phyloP scores from a whole-genome alignment of 352 stramenopile species.

The Pythium grandisporangium region DNA sequence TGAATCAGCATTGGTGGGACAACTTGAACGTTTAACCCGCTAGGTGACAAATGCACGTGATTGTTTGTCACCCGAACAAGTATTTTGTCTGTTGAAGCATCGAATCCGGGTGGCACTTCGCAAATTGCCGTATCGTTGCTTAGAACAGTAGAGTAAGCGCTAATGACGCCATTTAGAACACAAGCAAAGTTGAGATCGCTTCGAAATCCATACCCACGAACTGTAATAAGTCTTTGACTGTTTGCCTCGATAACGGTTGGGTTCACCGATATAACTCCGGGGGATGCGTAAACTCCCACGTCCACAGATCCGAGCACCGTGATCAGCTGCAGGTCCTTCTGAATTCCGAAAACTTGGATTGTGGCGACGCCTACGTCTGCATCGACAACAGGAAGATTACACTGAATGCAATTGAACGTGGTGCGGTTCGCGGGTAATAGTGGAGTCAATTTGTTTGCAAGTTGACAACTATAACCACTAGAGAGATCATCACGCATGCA shows the following conservation, averaged over 20 bases:
- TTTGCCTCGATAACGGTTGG: constrained; percentile 1
- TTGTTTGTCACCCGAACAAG: constrained; percentile 9
- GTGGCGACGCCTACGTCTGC: too few species aligned
- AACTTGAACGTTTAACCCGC: background rate
- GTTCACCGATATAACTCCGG: background rate
- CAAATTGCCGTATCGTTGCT: too few species aligned
- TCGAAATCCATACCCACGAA: constrained; percentile 5
- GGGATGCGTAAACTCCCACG: constrained; percentile 2
- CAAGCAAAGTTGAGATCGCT: constrained; percentile 5
- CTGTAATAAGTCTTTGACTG: background rate
- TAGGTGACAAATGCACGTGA: constrained; percentile 6
- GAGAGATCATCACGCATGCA: too few species aligned
- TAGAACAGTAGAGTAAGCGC: too few species aligned
- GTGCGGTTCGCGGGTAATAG: background rate
- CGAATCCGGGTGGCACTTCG: background rate
- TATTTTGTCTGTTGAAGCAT: background rate
- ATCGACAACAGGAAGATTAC: constrained; percentile 4
- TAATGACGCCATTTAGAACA: background rate
- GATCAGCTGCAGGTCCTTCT: too few species aligned
- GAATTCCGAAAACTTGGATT: too few species aligned
- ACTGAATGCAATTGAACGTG: constrained; percentile 3
- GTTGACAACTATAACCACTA: constrained; percentile 3
- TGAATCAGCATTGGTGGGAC: constrained; percentile 1
- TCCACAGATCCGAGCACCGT: too few species aligned
- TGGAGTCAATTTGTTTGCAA: too few species aligned